Evolutionary conservation across 768 basidiomycete genomes (phyloP), one percentile per base, ranked within the genome.

Genomic region (button mushroom (Agaricus bisporus)): DNA sequence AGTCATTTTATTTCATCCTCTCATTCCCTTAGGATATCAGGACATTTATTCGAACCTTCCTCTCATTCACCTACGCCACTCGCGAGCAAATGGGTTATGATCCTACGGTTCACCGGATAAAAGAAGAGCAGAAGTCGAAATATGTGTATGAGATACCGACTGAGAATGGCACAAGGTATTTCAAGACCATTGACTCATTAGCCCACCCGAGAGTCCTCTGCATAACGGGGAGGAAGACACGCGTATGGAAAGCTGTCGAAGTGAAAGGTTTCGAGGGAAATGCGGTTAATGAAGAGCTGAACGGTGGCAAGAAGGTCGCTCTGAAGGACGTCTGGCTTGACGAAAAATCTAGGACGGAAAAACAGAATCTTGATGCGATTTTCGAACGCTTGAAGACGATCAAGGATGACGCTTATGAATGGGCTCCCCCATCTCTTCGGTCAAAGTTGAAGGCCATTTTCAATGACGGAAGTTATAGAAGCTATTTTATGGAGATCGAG

Each of bases 241-340:
- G 60, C 2, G 44, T 61, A 5, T 59, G 56, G 60, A 26, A 49
- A 18, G 58, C 52, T 11, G 25, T 37, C 20, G 48, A 57, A 37
- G 47, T 57, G 15, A 20, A 43, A 10, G 4, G 28, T 15, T 17
- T 41, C 29, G 14, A 26, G 29, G 38, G 20, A 37, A 22, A 15
- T 4, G 25, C 10, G 10, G 6, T 8, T 26, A 6, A 22, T 12
- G 26, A 44, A 25, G 37, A 25, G 37, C 17, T 9, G 5, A 42
- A 22, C 32, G 49, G 46, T 22, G 58, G 48, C 22, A 38, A 9
- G 20, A 17, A 42, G 18, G 36, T 49, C 5, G 58, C 58, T 12
- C 26, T 64, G 17, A 61, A 62, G 51, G 60, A 64, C 29, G 57
- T 60, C 7, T 64, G 60, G 61, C 47, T 64, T 9, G 59, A 59